Base-by-base conservation (phyloP, 169 alveolate species). In the Plasmodium relictum region DNA sequence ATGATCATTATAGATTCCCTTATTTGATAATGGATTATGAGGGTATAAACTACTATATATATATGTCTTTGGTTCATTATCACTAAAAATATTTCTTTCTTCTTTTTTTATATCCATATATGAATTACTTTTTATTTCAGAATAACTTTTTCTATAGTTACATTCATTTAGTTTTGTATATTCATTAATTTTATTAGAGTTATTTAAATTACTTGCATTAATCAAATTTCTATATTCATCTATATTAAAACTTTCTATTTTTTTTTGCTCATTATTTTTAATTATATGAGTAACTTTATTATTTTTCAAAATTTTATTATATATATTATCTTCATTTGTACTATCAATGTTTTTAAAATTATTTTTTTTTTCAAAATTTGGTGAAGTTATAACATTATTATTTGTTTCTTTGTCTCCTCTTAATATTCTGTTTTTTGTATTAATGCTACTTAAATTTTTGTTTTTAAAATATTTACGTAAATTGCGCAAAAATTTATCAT, bases 61-160 rank as follows among this genome's bases (percentile, higher is more conserved):
- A 41, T n/a, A 22, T 44, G 62, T 76, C 8, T 20, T 41, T 22
- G 62, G 18, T 10, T 50, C 88, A 76, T 22, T 76, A n/a, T 63
- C 76, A 37, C 76, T 76, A 37, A 45, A 76, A 62, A 62, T 76
- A 31, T 62, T 16, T 62, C 56, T 76, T 76, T 76, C 76, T 45
- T 62, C 76, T 9, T 76, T 65, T 76, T 63, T 65, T 22, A 9
- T 63, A 16, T 76, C 48, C 26, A 10, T 59, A 41, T 37, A 63
- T 20, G 31, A 20, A 16, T 26, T 48, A 66, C 10, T 42, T 24
- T 48, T 50, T n/a, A 63, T 24, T 42, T 76, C 78, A 39, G 66
- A 63, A 24, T 39, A 42, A n/a, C 54, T 76, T 22, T 52, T 66
- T 76, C 63, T 76, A 26, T 62, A 45, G 7, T 5, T 63, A 65